These are phyloP conservation scores for Coemansia furcata DNA, from an alignment of 192 early-diverging fungal genomes.

Conservation along the genomic window DNA sequence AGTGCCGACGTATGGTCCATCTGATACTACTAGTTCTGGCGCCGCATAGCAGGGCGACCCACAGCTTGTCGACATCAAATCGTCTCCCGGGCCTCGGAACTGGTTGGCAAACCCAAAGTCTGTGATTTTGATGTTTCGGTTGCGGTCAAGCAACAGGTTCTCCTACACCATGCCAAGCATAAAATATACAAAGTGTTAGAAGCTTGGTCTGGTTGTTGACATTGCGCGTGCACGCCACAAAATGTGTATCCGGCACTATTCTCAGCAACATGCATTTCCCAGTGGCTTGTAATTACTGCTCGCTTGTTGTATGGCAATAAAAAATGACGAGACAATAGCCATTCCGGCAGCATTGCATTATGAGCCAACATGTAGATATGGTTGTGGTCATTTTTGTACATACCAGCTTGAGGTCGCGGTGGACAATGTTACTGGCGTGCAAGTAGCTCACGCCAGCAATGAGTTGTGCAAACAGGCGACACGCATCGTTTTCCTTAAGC, in stretches of 20 bases:
- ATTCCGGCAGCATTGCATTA: not conserved
- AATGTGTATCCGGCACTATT: not conserved
- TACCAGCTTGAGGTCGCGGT: slow-evolving; percentile 95
- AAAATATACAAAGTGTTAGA: slow-evolving; percentile 1
- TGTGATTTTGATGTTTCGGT: slow-evolving; percentile 93
- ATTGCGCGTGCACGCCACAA: not conserved
- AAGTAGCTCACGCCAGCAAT: slow-evolving; percentile 88
- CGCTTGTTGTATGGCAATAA: not conserved
- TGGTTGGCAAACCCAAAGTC: slow-evolving; percentile 99
- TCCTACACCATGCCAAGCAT: slow-evolving; percentile 57
- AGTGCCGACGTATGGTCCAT: slow-evolving; percentile 93
- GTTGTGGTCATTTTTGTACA: slow-evolving; percentile 9
- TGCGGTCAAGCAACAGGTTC: slow-evolving; percentile 88
- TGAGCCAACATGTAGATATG: not conserved
- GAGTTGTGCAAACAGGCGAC: slow-evolving; percentile 90
- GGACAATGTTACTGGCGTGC: slow-evolving; percentile 91
- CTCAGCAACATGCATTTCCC: not conserved
- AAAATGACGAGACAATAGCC: not conserved
- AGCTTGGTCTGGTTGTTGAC: not conserved
- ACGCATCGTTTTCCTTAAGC: slow-evolving; percentile 88
- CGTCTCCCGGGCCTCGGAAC: slow-evolving; percentile 67
- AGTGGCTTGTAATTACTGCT: slow-evolving; percentile 1
- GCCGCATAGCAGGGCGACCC: slow-evolving; percentile 99
- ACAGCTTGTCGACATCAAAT: slow-evolving; percentile 91
- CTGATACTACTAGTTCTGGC: slow-evolving; percentile 96